These are phyloP conservation scores for Microthlaspi erraticum DNA, from an alignment of 345 rosid species.

Conservation along the genomic window DNA sequence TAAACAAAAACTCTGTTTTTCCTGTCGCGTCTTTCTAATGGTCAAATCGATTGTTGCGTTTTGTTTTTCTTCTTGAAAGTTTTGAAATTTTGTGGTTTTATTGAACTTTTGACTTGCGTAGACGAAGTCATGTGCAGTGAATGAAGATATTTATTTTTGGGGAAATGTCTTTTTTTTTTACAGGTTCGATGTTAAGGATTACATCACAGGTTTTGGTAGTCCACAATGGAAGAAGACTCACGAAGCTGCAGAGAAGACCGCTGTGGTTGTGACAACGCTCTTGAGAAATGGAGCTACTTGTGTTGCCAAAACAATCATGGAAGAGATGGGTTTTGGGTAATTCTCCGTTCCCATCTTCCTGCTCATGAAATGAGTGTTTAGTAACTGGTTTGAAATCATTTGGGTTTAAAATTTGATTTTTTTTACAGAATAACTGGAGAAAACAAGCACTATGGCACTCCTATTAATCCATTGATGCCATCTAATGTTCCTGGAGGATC, in stretches of 20 bases:
- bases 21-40: not conserved
- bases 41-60: not conserved
- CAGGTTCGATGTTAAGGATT: conserved; percentile 85
- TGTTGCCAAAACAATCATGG: conserved; percentile 85
- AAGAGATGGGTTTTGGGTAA: conserved; percentile 85
- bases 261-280: conserved; percentile 67
- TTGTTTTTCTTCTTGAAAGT: not conserved
- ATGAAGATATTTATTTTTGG: conserved; percentile 10
- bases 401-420: conserved; percentile 27
- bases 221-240: conserved; percentile 84
- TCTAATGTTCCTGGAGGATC: conserved; percentile 86
- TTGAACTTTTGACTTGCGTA: conserved; percentile 18
- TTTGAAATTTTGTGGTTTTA: not conserved
- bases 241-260: conserved; percentile 71
- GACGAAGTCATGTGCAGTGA: conserved; percentile 5
- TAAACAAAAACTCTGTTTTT: not conserved
- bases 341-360: not conserved
- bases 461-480: conserved; percentile 71
- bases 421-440: conserved; percentile 70
- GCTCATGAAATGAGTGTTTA: not conserved
- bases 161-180: conserved; percentile 18
- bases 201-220: conserved; percentile 84
- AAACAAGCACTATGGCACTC: conserved; percentile 85
- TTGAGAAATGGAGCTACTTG: conserved; percentile 91
- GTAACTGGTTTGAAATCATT: not conserved